These are phyloP conservation scores for Gossypium sturtianum DNA, from an alignment of 345 rosid genomes.

Conservation along the genomic window DNA sequence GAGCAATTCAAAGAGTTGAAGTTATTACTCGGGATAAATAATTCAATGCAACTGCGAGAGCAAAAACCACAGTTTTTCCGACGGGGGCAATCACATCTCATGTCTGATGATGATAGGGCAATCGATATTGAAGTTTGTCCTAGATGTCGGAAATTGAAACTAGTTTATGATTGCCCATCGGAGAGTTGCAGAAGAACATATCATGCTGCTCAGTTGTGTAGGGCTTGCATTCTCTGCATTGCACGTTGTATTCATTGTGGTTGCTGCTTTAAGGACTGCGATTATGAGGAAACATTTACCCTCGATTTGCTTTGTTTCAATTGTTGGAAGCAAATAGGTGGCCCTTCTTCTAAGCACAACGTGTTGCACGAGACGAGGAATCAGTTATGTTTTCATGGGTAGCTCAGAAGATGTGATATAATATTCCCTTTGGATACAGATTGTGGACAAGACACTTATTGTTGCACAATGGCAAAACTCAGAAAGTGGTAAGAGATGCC, in stretches of 20 bases:
- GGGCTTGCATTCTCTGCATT: conserved; percentile 18
- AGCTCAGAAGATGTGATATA: neutral
- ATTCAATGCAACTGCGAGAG: neutral
- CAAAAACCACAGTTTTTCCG: conserved; percentile 1
- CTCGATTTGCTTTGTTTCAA: conserved; percentile 10
- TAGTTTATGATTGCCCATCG: conserved; percentile 16
- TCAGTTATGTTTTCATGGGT: conserved; percentile 21
- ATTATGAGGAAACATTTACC: conserved; percentile 15
- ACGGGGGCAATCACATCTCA: neutral
- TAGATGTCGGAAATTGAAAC: conserved; percentile 7
- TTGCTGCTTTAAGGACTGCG: conserved; percentile 12
- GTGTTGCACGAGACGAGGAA: conserved; percentile 19
- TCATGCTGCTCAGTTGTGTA: conserved; percentile 12
- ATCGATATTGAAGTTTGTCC: conserved; percentile 17
- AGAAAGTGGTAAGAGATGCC: neutral
- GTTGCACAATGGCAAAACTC: neutral
- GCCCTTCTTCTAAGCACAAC: conserved; percentile 18
- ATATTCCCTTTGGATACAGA: neutral
- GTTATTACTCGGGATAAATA: conserved; percentile 12
- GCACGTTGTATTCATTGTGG: conserved; percentile 14
- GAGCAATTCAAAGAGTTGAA: conserved; percentile 16
- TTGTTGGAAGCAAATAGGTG: conserved; percentile 11
- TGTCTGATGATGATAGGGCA: conserved; percentile 15
- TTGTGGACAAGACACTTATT: neutral
- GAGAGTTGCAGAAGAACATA: conserved; percentile 7